Conservation (phyloP, 257 asterid genomes). For the Solanum lycopersicoides region DNA sequence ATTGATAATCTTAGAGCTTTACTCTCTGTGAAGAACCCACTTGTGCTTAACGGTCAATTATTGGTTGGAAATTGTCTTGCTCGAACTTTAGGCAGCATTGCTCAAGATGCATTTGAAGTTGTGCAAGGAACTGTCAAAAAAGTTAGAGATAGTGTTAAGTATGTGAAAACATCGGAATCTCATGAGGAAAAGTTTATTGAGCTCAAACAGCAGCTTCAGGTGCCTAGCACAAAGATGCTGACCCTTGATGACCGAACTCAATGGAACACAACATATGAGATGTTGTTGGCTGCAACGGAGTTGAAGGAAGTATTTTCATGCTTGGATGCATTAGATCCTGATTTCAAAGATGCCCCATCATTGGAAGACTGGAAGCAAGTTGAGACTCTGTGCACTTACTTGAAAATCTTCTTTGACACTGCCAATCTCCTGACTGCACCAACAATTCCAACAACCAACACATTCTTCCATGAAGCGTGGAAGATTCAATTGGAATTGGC, state of each 20-base stretch:
- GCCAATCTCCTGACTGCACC: slow-evolving; percentile 52
- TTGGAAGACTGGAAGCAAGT: slow-evolving; percentile 67
- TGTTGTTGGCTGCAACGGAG: slow-evolving; percentile 75
- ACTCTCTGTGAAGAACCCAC: slow-evolving; percentile 81
- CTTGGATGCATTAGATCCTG: slow-evolving; percentile 69
- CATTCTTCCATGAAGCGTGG: slow-evolving; percentile 94
- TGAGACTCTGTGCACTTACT: slow-evolving; percentile 48
- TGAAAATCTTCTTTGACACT: slow-evolving; percentile 73
- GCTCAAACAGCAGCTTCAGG: slow-evolving; percentile 84
- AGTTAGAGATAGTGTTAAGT: slow-evolving; percentile 78
- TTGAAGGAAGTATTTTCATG: slow-evolving; percentile 84
- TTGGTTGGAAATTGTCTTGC: slow-evolving; percentile 77
- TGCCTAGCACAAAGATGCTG: slow-evolving; percentile 68
- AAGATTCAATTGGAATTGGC: slow-evolving; percentile 84
- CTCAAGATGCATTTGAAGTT: slow-evolving; percentile 42
- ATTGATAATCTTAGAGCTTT: slow-evolving; percentile 63
- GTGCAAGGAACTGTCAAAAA: slow-evolving; percentile 49
- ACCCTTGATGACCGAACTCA: slow-evolving; percentile 65
- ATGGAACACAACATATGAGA: slow-evolving; percentile 93
- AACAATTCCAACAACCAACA: slow-evolving; percentile 57
- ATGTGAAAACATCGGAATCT: slow-evolving; percentile 74
- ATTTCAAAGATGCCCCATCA: slow-evolving; percentile 54
- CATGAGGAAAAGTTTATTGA: slow-evolving; percentile 79
- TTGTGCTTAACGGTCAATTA: slow-evolving; percentile 74
- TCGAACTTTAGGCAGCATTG: slow-evolving; percentile 61